phyloP scores from a whole-genome alignment of 371 early-diverging fungal genomes.

The Apophysomyces elegans region DNA sequence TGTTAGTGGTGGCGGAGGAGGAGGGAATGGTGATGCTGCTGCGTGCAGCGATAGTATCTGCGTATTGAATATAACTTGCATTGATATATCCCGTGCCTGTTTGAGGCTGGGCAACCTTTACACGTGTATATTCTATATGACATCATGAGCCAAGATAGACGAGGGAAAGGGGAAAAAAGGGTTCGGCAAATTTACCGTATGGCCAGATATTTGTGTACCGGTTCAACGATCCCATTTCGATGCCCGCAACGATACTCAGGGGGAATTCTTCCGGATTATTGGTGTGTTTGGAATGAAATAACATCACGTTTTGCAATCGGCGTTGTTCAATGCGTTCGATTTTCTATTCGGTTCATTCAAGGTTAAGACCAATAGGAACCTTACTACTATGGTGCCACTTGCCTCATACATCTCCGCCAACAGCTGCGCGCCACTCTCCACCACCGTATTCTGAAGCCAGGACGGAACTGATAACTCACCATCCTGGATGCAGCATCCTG shows the following conservation, averaged over 20 bases:
- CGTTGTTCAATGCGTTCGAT: slow-evolving; percentile 63
- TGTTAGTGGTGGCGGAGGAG: no score
- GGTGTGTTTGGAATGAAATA: slow-evolving; percentile 53
- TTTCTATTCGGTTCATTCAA: slow-evolving; percentile 36
- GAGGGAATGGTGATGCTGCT: not conserved
- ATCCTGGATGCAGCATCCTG: slow-evolving; percentile 25
- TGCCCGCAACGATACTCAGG: slow-evolving; percentile 66
- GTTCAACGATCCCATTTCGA: slow-evolving; percentile 71
- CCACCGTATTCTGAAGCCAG: slow-evolving; percentile 37
- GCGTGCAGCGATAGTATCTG: slow-evolving; percentile 14
- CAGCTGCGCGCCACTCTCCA: slow-evolving; percentile 34
- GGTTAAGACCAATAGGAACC: not conserved
- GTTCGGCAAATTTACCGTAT: slow-evolving; percentile 57
- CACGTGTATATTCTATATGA: slow-evolving; percentile 57
- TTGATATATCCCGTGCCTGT: slow-evolving; percentile 80
- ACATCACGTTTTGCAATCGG: slow-evolving; percentile 67
- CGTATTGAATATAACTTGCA: slow-evolving; percentile 58
- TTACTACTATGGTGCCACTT: not conserved
- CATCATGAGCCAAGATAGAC: slow-evolving; percentile 19
- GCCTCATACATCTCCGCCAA: slow-evolving; percentile 53
- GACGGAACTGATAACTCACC: slow-evolving; percentile 26
- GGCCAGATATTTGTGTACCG: slow-evolving; percentile 84
- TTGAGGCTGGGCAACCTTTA: slow-evolving; percentile 40
- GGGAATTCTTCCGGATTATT: slow-evolving; percentile 46
- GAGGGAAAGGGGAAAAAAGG: slow-evolving; percentile 5